These are phyloP conservation scores for Dioscorea alata DNA, from an alignment of 106 monocot species.

Conservation along the genomic window DNA sequence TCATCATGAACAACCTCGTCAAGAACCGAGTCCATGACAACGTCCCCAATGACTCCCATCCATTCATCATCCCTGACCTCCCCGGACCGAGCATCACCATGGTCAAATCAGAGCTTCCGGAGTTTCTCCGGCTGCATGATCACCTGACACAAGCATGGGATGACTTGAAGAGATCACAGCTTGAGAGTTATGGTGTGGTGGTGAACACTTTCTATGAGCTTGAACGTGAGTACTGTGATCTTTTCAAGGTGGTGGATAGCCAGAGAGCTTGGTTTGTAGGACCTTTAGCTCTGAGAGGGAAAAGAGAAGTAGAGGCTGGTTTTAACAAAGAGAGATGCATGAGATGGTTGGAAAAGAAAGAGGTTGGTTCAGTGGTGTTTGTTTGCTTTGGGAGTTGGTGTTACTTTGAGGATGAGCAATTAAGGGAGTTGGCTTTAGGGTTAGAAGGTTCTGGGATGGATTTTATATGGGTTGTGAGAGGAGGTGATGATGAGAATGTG, in stretches of 20 bases:
- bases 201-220: constrained; percentile 17
- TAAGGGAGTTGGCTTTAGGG: not conserved
- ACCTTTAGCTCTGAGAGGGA: not conserved
- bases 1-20: constrained; percentile 1
- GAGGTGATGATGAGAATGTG: not conserved
- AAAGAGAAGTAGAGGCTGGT: not conserved
- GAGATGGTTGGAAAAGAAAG: constrained; percentile 3
- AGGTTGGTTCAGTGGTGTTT: not conserved
- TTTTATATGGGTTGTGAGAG: constrained; percentile 3
- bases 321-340: not conserved
- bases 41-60: not conserved
- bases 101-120: not conserved
- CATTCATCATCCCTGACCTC: constrained; percentile 8
- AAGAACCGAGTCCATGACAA: constrained; percentile 1
- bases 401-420: constrained; percentile 2
- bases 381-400: constrained; percentile 9
- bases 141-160: not conserved
- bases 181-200: constrained; percentile 1
- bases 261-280: constrained; percentile 11
- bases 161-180: not conserved
- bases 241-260: not conserved
- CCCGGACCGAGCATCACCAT: not conserved
- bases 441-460: not conserved
- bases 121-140: not conserved
- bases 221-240: constrained; percentile 8